Conservation (phyloP, 176 grass and related monocot genomes). For the Oryza brachyantha region DNA sequence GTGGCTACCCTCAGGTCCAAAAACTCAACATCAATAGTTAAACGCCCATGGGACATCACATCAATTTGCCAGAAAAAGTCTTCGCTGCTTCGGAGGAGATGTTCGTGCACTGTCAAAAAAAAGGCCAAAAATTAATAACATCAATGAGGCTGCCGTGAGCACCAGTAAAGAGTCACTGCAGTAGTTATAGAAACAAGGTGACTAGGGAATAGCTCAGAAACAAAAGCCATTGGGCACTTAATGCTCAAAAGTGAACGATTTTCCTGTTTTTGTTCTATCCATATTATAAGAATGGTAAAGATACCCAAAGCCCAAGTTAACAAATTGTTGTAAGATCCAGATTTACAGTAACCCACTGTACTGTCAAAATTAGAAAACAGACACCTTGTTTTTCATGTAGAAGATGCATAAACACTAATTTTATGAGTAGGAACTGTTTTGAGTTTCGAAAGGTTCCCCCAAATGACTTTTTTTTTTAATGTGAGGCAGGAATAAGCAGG, state of each 20-base stretch:
- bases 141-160: background rate
- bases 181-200: background rate
- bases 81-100: slow-evolving; percentile 74
- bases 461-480: too few relatives aligned
- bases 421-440: background rate
- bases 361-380: background rate
- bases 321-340: background rate
- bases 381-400: background rate
- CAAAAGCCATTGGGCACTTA: background rate
- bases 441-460: background rate
- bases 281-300: background rate
- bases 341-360: background rate
- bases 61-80: slow-evolving; percentile 84
- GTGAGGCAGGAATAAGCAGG: too few relatives aligned
- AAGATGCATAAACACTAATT: background rate
- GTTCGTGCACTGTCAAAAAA: slow-evolving; percentile 47
- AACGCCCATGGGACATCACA: slow-evolving; percentile 54
- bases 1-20: slow-evolving; percentile 69
- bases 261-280: background rate
- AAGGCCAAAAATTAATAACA: background rate
- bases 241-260: background rate
- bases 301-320: background rate
- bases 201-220: background rate
- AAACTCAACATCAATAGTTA: slow-evolving; percentile 84
- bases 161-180: background rate